These are phyloP conservation scores for Gaultheria prostrata DNA, from an alignment of 148 eudicot species.

Conservation along the genomic window DNA sequence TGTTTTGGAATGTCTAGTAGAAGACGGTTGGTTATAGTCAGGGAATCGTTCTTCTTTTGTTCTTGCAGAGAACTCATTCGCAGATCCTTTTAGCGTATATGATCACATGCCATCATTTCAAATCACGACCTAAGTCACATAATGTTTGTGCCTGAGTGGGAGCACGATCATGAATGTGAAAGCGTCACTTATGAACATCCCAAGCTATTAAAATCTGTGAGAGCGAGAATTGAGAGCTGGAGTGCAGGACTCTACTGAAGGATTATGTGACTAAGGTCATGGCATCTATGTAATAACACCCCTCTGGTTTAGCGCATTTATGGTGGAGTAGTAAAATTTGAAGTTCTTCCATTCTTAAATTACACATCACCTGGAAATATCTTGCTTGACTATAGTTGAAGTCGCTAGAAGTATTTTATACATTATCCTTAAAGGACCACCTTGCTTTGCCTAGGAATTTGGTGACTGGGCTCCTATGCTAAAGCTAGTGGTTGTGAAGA, in stretches of 20 bases:
- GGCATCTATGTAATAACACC: not conserved
- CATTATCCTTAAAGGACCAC: not conserved
- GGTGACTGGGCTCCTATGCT: not conserved
- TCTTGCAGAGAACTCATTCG: not conserved
- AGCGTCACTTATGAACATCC: no score
- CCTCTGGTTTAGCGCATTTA: not conserved
- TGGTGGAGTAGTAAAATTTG: not conserved
- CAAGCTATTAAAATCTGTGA: no score
- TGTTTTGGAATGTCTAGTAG: not conserved
- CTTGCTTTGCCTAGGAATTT: not conserved
- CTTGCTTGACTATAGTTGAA: conserved; percentile 1
- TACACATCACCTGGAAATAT: not conserved
- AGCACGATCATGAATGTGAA: no score
- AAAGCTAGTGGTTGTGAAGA: not conserved
- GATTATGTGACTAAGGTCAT: not conserved
- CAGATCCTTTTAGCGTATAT: not conserved
- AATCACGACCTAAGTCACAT: no score
- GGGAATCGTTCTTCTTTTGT: not conserved
- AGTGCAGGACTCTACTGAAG: no score
- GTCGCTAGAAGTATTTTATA: not conserved
- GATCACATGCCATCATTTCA: not conserved
- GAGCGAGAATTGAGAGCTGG: no score
- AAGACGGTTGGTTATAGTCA: not conserved
- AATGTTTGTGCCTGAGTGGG: no score
- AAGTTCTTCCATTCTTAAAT: not conserved